phyloP scores from a whole-genome alignment of 2,329 filamentous ascomycete genomes.

The Scytalidium lignicola region DNA sequence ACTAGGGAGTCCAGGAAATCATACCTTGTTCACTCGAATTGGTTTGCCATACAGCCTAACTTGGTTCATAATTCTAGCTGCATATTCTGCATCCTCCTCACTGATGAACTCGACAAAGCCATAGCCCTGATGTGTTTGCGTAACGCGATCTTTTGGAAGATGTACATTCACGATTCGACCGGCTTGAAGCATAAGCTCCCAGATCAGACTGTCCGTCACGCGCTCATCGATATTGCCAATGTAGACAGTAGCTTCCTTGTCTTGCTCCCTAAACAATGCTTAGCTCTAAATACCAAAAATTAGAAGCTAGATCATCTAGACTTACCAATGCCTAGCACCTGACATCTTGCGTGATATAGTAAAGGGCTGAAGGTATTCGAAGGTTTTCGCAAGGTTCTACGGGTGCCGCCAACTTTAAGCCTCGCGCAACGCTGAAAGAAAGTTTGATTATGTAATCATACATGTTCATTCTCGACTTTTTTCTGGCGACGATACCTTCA shows the following conservation, averaged over 20 bases:
- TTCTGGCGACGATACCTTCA: constrained; percentile 10
- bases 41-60: constrained; percentile 90
- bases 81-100: constrained; percentile 94
- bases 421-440: constrained; percentile 3
- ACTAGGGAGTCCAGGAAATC: constrained; percentile 16
- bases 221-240: constrained; percentile 98
- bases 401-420: not conserved
- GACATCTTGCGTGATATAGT: constrained; percentile 31
- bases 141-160: constrained; percentile 96
- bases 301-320: not conserved
- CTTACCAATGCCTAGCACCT: constrained; percentile 64
- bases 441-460: constrained; percentile 9
- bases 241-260: constrained; percentile 97
- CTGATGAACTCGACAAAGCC: constrained; percentile 98
- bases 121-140: constrained; percentile 94
- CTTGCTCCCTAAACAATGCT: constrained; percentile 68
- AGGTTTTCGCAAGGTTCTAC: not conserved
- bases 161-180: constrained; percentile 97
- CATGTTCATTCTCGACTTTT: constrained; percentile 1
- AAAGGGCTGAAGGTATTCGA: constrained; percentile 6
- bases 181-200: constrained; percentile 97
- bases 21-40: constrained; percentile 89
- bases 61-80: constrained; percentile 93
- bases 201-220: constrained; percentile 82
- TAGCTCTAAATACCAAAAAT: constrained; percentile 12